Conservation (phyloP, 2,329 filamentous ascomycete genomes). For the Epichloe coenophiala region DNA sequence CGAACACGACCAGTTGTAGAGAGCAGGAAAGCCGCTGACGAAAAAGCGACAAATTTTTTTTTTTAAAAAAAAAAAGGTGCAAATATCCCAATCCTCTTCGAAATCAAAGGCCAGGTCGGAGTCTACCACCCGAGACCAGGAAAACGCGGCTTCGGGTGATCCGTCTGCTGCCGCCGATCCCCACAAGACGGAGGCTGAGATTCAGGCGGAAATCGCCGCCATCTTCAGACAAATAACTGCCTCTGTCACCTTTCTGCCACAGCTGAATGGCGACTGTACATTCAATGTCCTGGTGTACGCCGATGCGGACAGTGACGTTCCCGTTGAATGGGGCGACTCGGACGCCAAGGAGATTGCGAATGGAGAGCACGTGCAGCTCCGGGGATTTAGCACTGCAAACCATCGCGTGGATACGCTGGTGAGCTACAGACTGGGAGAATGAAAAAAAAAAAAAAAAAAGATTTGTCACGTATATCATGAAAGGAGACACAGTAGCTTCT, state of each 20-base stretch:
- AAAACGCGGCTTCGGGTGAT: constrained; percentile 41
- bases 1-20: not conserved
- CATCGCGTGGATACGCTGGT: constrained; percentile 92
- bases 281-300: constrained; percentile 98
- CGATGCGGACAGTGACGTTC: constrained; percentile 90
- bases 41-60: not conserved
- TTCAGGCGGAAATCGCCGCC: constrained; percentile 89
- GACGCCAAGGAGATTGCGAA: constrained; percentile 94
- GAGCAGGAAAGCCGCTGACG: constrained; percentile 5
- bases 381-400: constrained; percentile 90
- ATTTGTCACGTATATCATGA: too few species aligned
- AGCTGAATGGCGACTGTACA: constrained; percentile 80
- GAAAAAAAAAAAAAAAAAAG: not conserved
- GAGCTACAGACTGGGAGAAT: constrained; percentile 60
- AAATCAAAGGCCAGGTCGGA: constrained; percentile 29
- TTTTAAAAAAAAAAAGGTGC: constrained; percentile 9
- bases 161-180: constrained; percentile 18
- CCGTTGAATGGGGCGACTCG: constrained; percentile 96
- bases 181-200: constrained; percentile 85
- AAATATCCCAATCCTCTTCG: constrained; percentile 12
- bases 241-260: constrained; percentile 89
- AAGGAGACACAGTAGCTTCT: not conserved
- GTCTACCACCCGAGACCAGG: constrained; percentile 46
- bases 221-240: constrained; percentile 98
- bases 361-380: constrained; percentile 86